Base-by-base conservation (phyloP, 495 filamentous ascomycete species). In the Symbiotaphrina buchneri region DNA sequence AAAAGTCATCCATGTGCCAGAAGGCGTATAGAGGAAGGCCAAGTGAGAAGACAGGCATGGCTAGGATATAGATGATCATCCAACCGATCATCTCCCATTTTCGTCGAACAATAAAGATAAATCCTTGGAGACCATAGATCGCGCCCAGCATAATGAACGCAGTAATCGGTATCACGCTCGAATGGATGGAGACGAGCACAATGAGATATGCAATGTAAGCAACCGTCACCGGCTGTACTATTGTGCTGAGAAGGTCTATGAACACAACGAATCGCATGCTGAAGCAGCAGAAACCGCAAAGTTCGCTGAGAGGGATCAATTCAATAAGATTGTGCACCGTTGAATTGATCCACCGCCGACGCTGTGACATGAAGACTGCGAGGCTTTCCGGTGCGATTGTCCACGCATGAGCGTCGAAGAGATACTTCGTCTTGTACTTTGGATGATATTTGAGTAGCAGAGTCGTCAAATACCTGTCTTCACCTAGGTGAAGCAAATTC, bases 1-100 rank as follows among this genome's bases (percentile, higher is more conserved):
- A 74, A 67, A 99, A 99, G 59, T 99, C 87, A 49, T 99, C 87
- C 87, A 94, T 94, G 53, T 95, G 64, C 87, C 87, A 99, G 68
- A 99, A 99, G 27, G 84, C 63, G 52, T 95, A 99, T 4, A 99
- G 62, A 1, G 87, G 87, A 5, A 99, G 61, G 31, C 68, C 83
- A 38, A 91, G 76, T 18, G 79, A 69, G 64, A 91, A 95, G 39
- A 99, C 68, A 8, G 87, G 87, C 33, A 91, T 72, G 31, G 87
- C 90, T 16, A 87, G 41, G 28, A 99, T 59, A 52, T 99, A 99
- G 31, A 99, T 68, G 38, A 99, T 53, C 83, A 99, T 92, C 87
- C 87, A 99, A 10, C 84, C 87, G 38, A 99, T 74, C 80, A 93
- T 92, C 47, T 99, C 82, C 87, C 87, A 99, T 56, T 93, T 91